Percentiles rank a stretch among this genome's conserved stretches.
These are phyloP conservation scores for Primulina huaijiensis DNA, from an alignment of 257 asterid species.

Conservation along the genomic window DNA sequence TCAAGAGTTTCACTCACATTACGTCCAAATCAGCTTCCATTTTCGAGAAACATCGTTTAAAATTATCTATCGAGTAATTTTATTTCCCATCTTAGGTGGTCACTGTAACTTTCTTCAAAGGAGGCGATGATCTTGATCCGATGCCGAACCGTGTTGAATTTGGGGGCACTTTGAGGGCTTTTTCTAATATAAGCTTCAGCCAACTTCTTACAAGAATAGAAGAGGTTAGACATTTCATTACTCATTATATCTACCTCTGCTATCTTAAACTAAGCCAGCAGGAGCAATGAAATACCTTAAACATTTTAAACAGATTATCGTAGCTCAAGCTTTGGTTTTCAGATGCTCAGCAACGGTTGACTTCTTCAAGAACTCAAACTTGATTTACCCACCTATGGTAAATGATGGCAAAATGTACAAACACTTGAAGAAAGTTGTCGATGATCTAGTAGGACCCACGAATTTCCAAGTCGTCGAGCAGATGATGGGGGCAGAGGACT, in stretches of 20 bases:
- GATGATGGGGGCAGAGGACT: slow-evolving; percentile 89
- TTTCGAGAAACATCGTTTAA: no score
- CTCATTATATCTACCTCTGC: no score
- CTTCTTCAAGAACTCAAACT: slow-evolving; percentile 59
- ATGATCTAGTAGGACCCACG: slow-evolving; percentile 46
- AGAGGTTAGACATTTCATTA: slow-evolving; percentile 41
- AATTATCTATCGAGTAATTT: not conserved
- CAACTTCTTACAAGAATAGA: slow-evolving; percentile 64
- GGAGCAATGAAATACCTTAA: no score
- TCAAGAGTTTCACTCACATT: no score
- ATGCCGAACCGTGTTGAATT: slow-evolving; percentile 45
- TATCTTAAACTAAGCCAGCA: no score
- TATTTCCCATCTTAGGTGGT: slow-evolving; percentile 51
- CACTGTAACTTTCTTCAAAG: slow-evolving; percentile 69
- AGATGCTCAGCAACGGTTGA: slow-evolving; percentile 74
- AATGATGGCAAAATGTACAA: slow-evolving; percentile 62
- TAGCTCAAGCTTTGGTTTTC: slow-evolving; percentile 70
- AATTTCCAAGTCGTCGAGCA: slow-evolving; percentile 56
- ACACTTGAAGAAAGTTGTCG: slow-evolving; percentile 45
- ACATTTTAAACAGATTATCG: slow-evolving; percentile 49
- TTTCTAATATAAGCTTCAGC: slow-evolving; percentile 58
- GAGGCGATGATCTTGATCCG: slow-evolving; percentile 45
- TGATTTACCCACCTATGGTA: slow-evolving; percentile 76
- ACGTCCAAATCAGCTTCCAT: no score
- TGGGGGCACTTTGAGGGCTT: slow-evolving; percentile 84